A percentile compares a stretch with the other conserved stretches of the same genome.
These are phyloP conservation scores for Zygosaccharomyces bisporus DNA, from an alignment of 805 yeast genomes.

Conservation along the genomic window DNA sequence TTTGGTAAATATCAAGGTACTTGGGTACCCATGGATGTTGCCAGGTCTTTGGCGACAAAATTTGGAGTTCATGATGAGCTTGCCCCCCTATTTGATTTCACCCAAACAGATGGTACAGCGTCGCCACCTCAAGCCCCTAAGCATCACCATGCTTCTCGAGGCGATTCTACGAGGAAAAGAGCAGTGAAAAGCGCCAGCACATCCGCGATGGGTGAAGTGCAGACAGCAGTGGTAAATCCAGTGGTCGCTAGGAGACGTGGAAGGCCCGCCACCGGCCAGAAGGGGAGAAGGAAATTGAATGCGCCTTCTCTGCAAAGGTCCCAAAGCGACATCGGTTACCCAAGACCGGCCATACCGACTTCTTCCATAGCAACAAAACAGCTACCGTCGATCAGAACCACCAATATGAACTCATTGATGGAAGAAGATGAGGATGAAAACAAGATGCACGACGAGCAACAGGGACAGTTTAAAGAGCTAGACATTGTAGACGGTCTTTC, in stretches of 20 bases:
- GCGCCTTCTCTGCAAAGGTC: slow-evolving; percentile 25
- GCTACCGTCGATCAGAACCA: slow-evolving; percentile 22
- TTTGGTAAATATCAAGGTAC: slow-evolving; percentile 97
- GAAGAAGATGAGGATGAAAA: slow-evolving; percentile 12
- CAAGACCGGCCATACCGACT: slow-evolving; percentile 28
- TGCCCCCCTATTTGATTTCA: slow-evolving; percentile 61
- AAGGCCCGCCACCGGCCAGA: slow-evolving; percentile 26
- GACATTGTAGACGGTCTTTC: slow-evolving; percentile 38
- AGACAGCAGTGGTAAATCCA: slow-evolving; percentile 20
- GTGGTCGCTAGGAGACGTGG: slow-evolving; percentile 33
- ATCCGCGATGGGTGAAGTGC: slow-evolving; percentile 15
- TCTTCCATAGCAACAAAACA: slow-evolving; percentile 25
- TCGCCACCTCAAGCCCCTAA: slow-evolving; percentile 62
- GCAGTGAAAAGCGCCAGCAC: slow-evolving; percentile 28
- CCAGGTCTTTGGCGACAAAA: slow-evolving; percentile 60
- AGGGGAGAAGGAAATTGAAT: slow-evolving; percentile 22
- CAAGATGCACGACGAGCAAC: slow-evolving; percentile 10
- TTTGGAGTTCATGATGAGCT: slow-evolving; percentile 61
- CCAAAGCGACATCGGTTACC: slow-evolving; percentile 31
- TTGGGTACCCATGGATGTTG: slow-evolving; percentile 86
- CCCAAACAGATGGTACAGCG: slow-evolving; percentile 45
- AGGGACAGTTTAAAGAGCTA: slow-evolving; percentile 30
- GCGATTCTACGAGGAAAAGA: slow-evolving; percentile 34
- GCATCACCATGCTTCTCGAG: slow-evolving; percentile 60
- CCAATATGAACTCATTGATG: slow-evolving; percentile 10